phyloP scores from a whole-genome alignment of 2,329 filamentous ascomycete genomes.

The Talaromyces amestolkiae region DNA sequence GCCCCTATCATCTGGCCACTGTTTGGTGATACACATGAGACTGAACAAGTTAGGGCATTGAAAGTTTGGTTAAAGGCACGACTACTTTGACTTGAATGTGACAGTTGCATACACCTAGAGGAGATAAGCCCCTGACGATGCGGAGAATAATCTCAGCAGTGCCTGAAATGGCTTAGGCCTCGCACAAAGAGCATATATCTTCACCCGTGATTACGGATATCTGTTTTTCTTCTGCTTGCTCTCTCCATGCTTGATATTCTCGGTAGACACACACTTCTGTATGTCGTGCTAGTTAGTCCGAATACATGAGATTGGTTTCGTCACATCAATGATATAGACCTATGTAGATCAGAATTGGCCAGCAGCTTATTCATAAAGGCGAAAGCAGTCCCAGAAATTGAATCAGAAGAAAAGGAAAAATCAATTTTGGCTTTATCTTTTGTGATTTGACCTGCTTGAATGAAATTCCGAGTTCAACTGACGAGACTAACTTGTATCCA shows the following conservation, averaged over 20 bases:
- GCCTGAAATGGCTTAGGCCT: background rate
- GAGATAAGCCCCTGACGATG: background rate
- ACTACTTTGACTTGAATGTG: background rate
- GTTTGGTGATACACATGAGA: background rate
- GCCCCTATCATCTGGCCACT: background rate
- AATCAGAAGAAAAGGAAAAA: background rate
- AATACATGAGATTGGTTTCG: background rate
- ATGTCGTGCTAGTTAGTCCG: background rate
- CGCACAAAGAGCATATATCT: background rate
- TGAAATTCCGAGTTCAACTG: too few relatives aligned
- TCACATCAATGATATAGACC: background rate
- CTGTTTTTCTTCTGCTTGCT: background rate
- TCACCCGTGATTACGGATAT: background rate
- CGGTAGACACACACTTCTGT: background rate
- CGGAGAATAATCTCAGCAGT: background rate
- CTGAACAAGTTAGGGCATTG: background rate
- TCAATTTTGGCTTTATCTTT: too few relatives aligned
- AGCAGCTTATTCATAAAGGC: background rate
- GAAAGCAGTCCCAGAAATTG: background rate
- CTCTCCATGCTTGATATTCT: background rate
- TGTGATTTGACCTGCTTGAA: too few relatives aligned
- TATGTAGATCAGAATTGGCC: background rate
- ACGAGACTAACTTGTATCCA: too few relatives aligned
- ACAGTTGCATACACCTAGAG: background rate
- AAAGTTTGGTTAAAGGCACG: background rate